Percentiles rank a stretch among this genome's conserved stretches.
phyloP scores from a whole-genome alignment of 441 rosid genomes.

The Gossypium aridum region DNA sequence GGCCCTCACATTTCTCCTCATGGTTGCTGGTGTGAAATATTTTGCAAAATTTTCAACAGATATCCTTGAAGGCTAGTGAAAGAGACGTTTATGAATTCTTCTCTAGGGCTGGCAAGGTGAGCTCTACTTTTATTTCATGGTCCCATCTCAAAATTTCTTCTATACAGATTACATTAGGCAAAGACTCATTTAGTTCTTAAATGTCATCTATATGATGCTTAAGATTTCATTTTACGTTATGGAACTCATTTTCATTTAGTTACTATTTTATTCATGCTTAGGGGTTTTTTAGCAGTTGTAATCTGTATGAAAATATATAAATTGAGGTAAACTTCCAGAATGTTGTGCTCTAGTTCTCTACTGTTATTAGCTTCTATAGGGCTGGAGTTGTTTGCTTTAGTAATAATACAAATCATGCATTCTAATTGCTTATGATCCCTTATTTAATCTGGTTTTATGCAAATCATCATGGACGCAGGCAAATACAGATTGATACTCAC shows the following conservation, averaged over 20 bases:
- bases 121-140: conserved; percentile 11
- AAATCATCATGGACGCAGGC: not conserved
- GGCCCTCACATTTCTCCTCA: not conserved
- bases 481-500: not conserved
- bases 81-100: conserved; percentile 93
- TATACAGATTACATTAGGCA: not conserved
- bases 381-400: not conserved
- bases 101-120: conserved; percentile 97
- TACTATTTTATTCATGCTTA: not conserved
- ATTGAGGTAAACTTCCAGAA: not conserved
- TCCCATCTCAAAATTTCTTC: not conserved
- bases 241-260: not conserved
- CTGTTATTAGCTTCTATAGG: not conserved
- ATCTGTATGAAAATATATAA: not conserved
- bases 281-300: not conserved
- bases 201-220: not conserved
- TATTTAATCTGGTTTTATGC: not conserved
- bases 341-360: not conserved
- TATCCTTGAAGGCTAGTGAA: conserved; percentile 91
- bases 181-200: not conserved
- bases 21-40: conserved; percentile 7
- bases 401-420: not conserved
- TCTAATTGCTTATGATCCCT: not conserved
- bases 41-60: conserved; percentile 34
- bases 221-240: not conserved